Percentiles rank a stretch among this genome's conserved stretches.
phyloP scores from a whole-genome alignment of 2,329 filamentous ascomycete genomes.

The Penicillium sclerotiorum region DNA sequence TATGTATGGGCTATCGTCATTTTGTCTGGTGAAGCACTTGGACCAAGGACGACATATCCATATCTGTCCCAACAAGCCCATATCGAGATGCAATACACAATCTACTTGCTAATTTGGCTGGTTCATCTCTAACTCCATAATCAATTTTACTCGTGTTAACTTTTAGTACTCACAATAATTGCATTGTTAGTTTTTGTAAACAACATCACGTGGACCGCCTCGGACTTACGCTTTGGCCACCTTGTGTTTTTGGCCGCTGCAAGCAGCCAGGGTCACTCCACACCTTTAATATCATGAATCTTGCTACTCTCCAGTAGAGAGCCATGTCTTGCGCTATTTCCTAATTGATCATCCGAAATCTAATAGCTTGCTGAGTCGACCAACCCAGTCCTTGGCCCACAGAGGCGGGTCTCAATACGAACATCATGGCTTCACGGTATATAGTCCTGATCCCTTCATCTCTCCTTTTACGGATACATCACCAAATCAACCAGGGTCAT shows the following conservation, averaged over 20 bases:
- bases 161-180: too few species aligned
- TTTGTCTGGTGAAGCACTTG: too few species aligned
- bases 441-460: conserved; percentile 6
- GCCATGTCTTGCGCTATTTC: conserved; percentile 11
- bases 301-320: conserved; percentile 2
- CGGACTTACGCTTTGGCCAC: conserved; percentile 26
- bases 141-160: too few species aligned
- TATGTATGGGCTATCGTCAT: too few species aligned
- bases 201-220: conserved; percentile 23
- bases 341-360: background rate
- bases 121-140: too few species aligned
- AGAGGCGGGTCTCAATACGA: conserved; percentile 3
- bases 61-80: too few species aligned
- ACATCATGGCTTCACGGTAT: conserved; percentile 42
- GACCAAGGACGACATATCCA: too few species aligned
- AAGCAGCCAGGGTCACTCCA: conserved; percentile 15
- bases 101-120: too few species aligned
- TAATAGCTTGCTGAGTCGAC: background rate
- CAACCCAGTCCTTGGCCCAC: conserved; percentile 4
- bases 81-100: too few species aligned
- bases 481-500: too few species aligned
- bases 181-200: conserved; percentile 4
- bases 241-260: conserved; percentile 25
- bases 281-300: conserved; percentile 1
- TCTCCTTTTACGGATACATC: conserved; percentile 9